Conservation (phyloP, 495 filamentous ascomycete species). For the Jackrogersella multiformis region DNA sequence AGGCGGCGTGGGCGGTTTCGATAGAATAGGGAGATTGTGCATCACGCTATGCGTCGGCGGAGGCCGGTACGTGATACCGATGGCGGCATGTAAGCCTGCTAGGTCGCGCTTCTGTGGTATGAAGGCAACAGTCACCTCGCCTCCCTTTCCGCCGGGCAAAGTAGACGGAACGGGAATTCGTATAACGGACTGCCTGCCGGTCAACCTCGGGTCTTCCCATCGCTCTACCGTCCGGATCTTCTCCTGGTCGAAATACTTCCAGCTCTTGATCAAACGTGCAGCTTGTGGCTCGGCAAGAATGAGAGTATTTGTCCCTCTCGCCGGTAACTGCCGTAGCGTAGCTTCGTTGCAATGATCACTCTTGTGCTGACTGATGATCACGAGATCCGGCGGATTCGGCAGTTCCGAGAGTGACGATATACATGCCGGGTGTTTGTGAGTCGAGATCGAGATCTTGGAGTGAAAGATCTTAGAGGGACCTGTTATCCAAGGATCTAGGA, state of each 20-base stretch:
- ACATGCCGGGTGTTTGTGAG: slow-evolving; percentile 62
- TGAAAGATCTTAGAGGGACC: slow-evolving; percentile 69
- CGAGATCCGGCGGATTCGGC: slow-evolving; percentile 65
- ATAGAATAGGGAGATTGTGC: slow-evolving; percentile 17
- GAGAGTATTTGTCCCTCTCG: slow-evolving; percentile 59
- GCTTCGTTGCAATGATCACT: slow-evolving; percentile 75
- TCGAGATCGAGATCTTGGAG: slow-evolving; percentile 67
- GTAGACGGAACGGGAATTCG: slow-evolving; percentile 57
- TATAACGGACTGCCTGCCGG: slow-evolving; percentile 50
- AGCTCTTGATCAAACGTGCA: slow-evolving; percentile 66
- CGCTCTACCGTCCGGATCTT: slow-evolving; percentile 62
- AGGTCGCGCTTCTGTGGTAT: slow-evolving; percentile 69
- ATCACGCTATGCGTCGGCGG: slow-evolving; percentile 47
- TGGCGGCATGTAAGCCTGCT: slow-evolving; percentile 68
- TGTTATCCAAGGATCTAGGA: slow-evolving; percentile 77
- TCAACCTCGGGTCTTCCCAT: slow-evolving; percentile 60
- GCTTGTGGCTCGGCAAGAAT: slow-evolving; percentile 73
- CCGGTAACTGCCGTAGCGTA: slow-evolving; percentile 69
- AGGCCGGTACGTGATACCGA: slow-evolving; percentile 75
- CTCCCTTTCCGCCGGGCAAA: slow-evolving; percentile 56
- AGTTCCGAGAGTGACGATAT: slow-evolving; percentile 69
- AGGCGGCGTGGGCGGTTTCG: slow-evolving; percentile 45
- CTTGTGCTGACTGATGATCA: slow-evolving; percentile 76
- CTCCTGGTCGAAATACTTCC: slow-evolving; percentile 69
- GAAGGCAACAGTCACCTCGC: slow-evolving; percentile 72